phyloP scores from a whole-genome alignment of 305 asterid species.

The Euphrasia arctica region DNA sequence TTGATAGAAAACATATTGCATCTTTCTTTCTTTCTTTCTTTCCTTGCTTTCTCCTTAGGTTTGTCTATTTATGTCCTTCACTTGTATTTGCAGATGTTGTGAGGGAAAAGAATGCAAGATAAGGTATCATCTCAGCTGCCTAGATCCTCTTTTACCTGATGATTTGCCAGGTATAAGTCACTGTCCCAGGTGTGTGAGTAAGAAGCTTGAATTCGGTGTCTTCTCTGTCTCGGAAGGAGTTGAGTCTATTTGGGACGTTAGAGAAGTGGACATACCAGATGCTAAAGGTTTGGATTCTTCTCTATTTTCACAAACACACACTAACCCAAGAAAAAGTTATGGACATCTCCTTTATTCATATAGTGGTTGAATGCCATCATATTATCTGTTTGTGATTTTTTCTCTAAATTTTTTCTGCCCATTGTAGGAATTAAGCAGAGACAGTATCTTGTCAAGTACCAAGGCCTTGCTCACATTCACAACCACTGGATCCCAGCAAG shows the following conservation, averaged over 20 bases:
- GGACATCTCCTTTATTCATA: not conserved
- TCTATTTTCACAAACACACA: not conserved
- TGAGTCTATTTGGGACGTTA: constrained; percentile 17
- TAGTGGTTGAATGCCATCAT: not conserved
- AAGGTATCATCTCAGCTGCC: constrained; percentile 4
- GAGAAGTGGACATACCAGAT: constrained; percentile 6
- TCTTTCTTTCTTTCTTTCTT: not conserved
- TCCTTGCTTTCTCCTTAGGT: not conserved
- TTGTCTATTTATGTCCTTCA: constrained; percentile 1
- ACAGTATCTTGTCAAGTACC: constrained; percentile 16
- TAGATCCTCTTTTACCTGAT: constrained; percentile 6
- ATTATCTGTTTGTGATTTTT: constrained; percentile 3
- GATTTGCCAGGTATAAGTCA: constrained; percentile 8
- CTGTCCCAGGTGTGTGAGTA: constrained; percentile 6
- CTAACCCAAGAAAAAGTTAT: not conserved
- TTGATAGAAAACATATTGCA: not conserved
- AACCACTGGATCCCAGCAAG: constrained; percentile 9
- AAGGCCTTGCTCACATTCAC: constrained; percentile 10
- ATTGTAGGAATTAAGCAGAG: constrained; percentile 9
- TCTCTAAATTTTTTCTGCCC: not conserved
- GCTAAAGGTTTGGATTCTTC: constrained; percentile 6
- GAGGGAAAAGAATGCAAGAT: constrained; percentile 10
- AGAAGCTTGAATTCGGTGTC: constrained; percentile 8
- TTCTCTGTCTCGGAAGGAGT: constrained; percentile 13
- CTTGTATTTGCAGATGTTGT: constrained; percentile 3